Evolutionary conservation across 1,139 yeast genomes (phyloP), one percentile per base, ranked within the genome.

Genomic region (Candida pseudoviswanathii): DNA sequence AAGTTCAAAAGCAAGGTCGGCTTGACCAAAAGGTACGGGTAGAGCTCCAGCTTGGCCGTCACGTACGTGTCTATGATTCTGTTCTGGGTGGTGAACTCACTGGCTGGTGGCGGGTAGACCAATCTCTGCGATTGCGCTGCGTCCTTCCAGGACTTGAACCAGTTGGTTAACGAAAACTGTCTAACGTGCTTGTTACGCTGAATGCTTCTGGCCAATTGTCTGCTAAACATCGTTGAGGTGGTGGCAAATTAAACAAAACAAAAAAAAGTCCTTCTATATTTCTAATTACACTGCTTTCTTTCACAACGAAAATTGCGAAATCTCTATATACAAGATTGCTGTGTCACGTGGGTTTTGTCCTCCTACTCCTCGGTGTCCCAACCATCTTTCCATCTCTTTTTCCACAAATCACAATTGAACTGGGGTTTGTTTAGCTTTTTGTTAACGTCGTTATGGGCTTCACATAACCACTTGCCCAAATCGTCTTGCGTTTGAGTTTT

Each of bases 371-470:
- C 56, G 4, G 26, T 21, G 34, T 57, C 60, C 60, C 60, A 57
- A 4, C 60, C 91, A 58, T 84, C 90, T 59, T 81, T 84, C 99
- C 99, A 94, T 63, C 99, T 82, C 61, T 88, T 83, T 62, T 85
- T 86, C 99, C 99, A 95, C 57, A 89, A 77, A 52, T 83, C 75
- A 62, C 98, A 94, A 64, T 94, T 91, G 63, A 94, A 94, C 52
- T 73, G 73, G 4, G 90, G 91, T 68, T 94, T 94, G 1, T 96
- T 96, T 29, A 92, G 66, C 65, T 91, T 92, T 16, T 64, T 73
- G 65, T 95, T 94, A 26, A 95, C 98, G 39, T 82, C 89, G 63
- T 94, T 94, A 68, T 94, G 99, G 3, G 98, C 98, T 54, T 85
- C 87, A 69, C 99, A 95, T 50, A 94, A 71, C 99, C 99, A 94